Conservation (phyloP, 192 early-diverging fungal species). For the Phlyctochytrium bullatum region DNA sequence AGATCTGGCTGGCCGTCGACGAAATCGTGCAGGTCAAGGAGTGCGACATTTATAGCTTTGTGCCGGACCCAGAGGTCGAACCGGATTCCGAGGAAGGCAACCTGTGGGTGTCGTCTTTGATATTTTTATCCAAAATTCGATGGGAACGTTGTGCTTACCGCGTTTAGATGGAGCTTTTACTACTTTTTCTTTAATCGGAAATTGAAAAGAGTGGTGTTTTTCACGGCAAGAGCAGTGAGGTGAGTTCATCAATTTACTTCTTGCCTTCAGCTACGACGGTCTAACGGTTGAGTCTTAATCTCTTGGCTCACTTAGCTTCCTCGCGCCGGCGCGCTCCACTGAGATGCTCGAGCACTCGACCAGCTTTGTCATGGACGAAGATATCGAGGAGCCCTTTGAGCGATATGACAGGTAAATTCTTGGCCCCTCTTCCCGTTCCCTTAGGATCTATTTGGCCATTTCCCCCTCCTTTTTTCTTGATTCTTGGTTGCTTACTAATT, state of each 20-base stretch:
- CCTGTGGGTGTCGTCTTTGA: slow-evolving; percentile 45
- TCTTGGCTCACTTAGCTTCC: slow-evolving; percentile 35
- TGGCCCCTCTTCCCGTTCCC: neutral
- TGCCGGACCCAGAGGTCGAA: slow-evolving; percentile 81
- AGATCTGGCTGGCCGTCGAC: slow-evolving; percentile 88
- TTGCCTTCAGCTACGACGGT: no score
- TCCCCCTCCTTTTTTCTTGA: no score
- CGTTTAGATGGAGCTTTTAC: slow-evolving; percentile 87
- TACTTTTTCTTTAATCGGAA: slow-evolving; percentile 96
- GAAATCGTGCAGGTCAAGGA: slow-evolving; percentile 76
- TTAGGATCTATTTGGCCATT: no score
- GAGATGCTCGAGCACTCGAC: neutral
- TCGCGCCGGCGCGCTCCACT: slow-evolving; percentile 34
- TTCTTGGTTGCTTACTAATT: no score
- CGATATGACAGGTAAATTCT: neutral
- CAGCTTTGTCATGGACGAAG: neutral
- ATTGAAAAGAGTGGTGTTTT: slow-evolving; percentile 88
- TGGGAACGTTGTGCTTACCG: neutral
- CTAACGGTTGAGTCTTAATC: slow-evolving; percentile 6
- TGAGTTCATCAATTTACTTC: slow-evolving; percentile 36
- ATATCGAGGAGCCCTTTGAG: neutral
- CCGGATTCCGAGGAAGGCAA: slow-evolving; percentile 89
- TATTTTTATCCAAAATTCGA: slow-evolving; percentile 3
- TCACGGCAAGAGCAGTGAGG: slow-evolving; percentile 88
- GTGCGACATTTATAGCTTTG: slow-evolving; percentile 89